These are phyloP conservation scores for Umbellularia californica DNA, from an alignment of 164 flowering plant genomes.

Conservation along the genomic window DNA sequence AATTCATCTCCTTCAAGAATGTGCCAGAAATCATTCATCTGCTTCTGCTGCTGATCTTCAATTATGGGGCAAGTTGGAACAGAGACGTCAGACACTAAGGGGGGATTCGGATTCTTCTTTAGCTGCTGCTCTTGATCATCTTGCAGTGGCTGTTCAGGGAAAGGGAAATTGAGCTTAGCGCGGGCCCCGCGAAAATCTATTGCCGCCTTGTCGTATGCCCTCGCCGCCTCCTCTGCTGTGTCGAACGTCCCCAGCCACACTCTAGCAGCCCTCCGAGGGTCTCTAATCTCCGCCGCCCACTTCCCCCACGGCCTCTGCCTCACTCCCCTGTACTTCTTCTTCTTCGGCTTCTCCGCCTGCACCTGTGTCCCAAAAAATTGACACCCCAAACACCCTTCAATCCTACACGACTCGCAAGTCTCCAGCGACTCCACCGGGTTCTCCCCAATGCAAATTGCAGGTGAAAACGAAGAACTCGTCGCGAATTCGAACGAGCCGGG, in stretches of 20 bases:
- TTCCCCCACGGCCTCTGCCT: conserved; percentile 15
- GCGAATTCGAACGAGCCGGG: background rate
- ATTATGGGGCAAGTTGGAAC: background rate
- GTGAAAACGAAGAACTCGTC: background rate
- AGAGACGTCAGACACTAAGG: background rate
- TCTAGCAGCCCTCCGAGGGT: conserved; percentile 5
- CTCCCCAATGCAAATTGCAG: background rate
- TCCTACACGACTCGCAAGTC: conserved; percentile 1
- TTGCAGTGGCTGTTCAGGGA: background rate
- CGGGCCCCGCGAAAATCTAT: conserved; percentile 12
- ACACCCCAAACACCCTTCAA: conserved; percentile 3
- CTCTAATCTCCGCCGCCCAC: conserved; percentile 13
- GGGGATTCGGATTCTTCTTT: background rate
- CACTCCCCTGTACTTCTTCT: conserved; percentile 12
- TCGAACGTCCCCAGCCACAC: conserved; percentile 12
- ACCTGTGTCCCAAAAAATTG: background rate
- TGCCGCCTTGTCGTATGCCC: conserved; percentile 10
- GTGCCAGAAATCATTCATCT: conserved; percentile 1
- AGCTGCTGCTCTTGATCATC: background rate
- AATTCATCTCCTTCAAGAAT: background rate
- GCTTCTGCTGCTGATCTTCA: background rate
- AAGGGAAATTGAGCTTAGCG: conserved; percentile 12
- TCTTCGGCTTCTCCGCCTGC: background rate
- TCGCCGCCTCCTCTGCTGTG: conserved; percentile 8
- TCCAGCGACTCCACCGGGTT: background rate